Evolutionary conservation across 805 yeast species (phyloP).

Genomic region (Candida michaelii): DNA sequence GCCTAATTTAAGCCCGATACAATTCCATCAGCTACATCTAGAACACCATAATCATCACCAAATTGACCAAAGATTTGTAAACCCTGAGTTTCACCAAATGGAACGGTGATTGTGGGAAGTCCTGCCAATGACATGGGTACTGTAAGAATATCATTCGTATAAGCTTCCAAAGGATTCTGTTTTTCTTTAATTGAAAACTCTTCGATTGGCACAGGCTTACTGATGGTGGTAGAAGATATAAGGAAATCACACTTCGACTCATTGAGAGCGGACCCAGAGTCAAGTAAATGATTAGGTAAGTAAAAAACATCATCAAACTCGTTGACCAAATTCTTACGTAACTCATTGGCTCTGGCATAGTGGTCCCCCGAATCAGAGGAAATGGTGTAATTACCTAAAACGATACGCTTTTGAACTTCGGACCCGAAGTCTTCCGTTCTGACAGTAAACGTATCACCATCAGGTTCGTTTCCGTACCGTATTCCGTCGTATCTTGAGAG

Average conservation of each 20-base stretch:
- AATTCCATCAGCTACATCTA: conserved; percentile 28
- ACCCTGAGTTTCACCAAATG: conserved; percentile 54
- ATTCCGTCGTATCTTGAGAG: conserved; percentile 88
- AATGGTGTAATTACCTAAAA: conserved; percentile 83
- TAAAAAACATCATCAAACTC: conserved; percentile 69
- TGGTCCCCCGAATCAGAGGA: conserved; percentile 76
- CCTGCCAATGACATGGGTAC: conserved; percentile 93
- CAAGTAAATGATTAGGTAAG: conserved; percentile 40
- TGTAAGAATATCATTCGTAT: conserved; percentile 79
- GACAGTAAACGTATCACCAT: conserved; percentile 32
- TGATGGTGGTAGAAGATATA: conserved; percentile 69
- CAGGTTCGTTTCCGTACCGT: conserved; percentile 59
- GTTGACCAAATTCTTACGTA: conserved; percentile 57
- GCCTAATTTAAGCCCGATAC: too few species aligned
- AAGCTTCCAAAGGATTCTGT: conserved; percentile 56
- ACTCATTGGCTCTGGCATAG: conserved; percentile 69
- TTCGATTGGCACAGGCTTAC: conserved; percentile 52
- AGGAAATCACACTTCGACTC: conserved; percentile 53
- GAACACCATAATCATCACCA: conserved; percentile 71
- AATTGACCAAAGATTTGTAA: conserved; percentile 83
- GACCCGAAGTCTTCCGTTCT: conserved; percentile 69
- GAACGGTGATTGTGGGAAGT: conserved; percentile 79
- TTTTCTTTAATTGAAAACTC: conserved; percentile 38
- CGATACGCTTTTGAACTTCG: conserved; percentile 81
- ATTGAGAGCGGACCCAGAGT: too few species aligned